Evolutionary conservation across 2,329 filamentous ascomycete species (phyloP).

Genomic region (Chaetomium olivaceum): DNA sequence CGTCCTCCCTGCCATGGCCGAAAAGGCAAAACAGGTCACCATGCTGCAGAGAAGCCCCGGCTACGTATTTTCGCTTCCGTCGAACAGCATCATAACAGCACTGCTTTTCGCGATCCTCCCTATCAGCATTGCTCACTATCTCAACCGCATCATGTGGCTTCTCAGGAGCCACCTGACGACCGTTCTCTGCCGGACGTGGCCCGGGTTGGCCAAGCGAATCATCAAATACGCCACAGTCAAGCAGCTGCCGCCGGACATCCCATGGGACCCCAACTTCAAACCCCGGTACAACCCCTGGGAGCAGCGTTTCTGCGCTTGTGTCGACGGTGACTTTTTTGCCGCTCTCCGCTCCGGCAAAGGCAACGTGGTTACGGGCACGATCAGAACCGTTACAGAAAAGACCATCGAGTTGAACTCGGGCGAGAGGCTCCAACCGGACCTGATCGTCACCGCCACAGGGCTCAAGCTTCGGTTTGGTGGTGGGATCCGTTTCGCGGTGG

Average conservation of each 20-base stretch:
- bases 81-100: conserved; percentile 40
- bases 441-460: conserved; percentile 67
- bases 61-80: conserved; percentile 58
- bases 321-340: conserved; percentile 49
- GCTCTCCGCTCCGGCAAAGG: conserved; percentile 43
- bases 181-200: conserved; percentile 53
- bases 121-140: conserved; percentile 44
- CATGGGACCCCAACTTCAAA: conserved; percentile 55
- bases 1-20: conserved; percentile 60
- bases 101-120: conserved; percentile 46
- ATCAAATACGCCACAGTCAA: conserved; percentile 45
- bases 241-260: conserved; percentile 51
- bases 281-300: conserved; percentile 63
- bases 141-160: conserved; percentile 51
- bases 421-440: conserved; percentile 54
- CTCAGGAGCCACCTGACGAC: conserved; percentile 44
- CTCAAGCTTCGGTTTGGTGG: conserved; percentile 58
- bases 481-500: conserved; percentile 51
- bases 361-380: conserved; percentile 47
- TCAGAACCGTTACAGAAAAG: conserved; percentile 47
- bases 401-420: conserved; percentile 49
- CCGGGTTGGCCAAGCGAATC: conserved; percentile 46
- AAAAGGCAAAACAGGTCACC: conserved; percentile 60
- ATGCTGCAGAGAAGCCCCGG: conserved; percentile 70
- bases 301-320: conserved; percentile 64